Base-by-base conservation (phyloP, 176 grass and related monocot species). In the Cenchrus fungigraminus region DNA sequence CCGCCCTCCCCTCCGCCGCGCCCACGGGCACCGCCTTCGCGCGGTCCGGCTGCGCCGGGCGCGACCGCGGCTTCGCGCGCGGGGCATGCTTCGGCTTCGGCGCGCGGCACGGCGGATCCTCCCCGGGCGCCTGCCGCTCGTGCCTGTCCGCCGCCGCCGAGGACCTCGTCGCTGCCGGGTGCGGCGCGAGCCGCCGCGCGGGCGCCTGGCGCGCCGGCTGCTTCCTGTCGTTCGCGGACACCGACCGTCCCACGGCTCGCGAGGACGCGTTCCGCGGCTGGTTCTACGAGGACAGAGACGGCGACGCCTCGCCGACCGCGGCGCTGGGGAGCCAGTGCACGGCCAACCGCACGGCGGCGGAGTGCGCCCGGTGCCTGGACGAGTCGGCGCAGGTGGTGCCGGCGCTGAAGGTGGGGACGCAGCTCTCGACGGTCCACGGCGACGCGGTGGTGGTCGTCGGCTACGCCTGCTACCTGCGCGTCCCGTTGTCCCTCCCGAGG, bases 131-230 rank as follows among this genome's bases (percentile, higher is more conserved):
- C 51, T 56, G 73, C 73, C 28, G 3, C 25, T 13, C 51, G 51
- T 75, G 73, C 73, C 50, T 75, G 8, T 75, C 73, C 73, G 29
- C 73, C 51, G 51, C 73, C 51, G 28, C 73, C 29, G 3, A 9
- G 28, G 72, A 56, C 51, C 25, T 25, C 25, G 72, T 45, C 0
- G 44, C 15, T 7, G 2, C 50, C 25, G 1, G 28, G 10, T 3
- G 29, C 0, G 31, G 73, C 73, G 3, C 6, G 7, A 46, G 45
- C 45, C 45, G 45, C 0, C 51, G 51, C 49, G 49, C 22, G 20
- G 71, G 63, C 63, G 62, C 5, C 28, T 73, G 49, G 22, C 71
- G 13, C 25, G 49, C 22, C 47, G 71, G 63, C 5, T 55, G 51
- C 72, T 74, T 74, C 72, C 3, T 74, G 49, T 17, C 72, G 12